Conservation (phyloP, 2,329 filamentous ascomycete species). For the Verticillium zaregamsianum region DNA sequence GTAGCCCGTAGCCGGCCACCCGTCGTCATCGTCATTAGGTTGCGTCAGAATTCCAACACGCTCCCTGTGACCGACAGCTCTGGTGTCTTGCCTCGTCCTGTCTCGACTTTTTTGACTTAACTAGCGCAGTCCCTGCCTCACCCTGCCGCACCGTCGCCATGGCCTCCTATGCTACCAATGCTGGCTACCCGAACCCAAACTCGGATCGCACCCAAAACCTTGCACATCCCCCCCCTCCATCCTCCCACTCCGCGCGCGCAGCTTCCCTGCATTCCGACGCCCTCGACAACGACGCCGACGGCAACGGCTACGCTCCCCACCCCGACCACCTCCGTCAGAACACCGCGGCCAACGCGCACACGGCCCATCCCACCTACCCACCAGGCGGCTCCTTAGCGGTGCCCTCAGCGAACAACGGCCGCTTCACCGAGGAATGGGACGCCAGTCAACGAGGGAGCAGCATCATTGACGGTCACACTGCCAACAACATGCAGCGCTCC, state of each 20-base stretch:
- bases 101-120: neutral
- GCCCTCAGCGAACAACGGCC: neutral
- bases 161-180: neutral
- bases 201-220: slow-evolving; percentile 7
- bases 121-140: neutral
- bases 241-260: neutral
- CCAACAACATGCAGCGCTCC: slow-evolving; percentile 51
- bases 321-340: slow-evolving; percentile 12
- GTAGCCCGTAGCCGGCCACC: neutral
- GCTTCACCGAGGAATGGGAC: slow-evolving; percentile 68
- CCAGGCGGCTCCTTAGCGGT: neutral
- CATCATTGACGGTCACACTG: slow-evolving; percentile 46
- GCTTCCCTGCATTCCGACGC: neutral
- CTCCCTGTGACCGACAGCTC: neutral
- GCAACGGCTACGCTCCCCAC: neutral
- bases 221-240: slow-evolving; percentile 6
- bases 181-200: slow-evolving; percentile 7
- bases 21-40: neutral
- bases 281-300: neutral
- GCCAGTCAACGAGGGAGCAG: slow-evolving; percentile 63
- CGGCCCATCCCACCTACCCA: neutral
- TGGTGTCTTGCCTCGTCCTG: neutral
- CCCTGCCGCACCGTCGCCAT: neutral
- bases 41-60: neutral
- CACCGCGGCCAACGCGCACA: slow-evolving; percentile 14